Evolutionary conservation across 257 asterid species (phyloP).

Genomic region (Marsdenia floribunda): DNA sequence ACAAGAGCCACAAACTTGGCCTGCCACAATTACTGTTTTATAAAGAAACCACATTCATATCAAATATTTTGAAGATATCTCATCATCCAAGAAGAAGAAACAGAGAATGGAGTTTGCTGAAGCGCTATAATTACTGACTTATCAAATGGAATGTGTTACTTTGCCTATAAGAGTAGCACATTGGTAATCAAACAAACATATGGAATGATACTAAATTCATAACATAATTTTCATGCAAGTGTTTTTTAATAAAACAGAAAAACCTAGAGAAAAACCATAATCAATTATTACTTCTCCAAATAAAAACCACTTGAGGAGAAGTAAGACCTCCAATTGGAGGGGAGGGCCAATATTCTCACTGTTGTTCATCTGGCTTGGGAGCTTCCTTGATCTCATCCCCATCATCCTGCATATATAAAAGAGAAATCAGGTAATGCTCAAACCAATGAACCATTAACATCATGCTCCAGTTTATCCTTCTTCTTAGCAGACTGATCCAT

Average conservation of each 20-base stretch:
- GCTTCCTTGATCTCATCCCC: conserved; percentile 78
- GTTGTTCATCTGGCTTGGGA: conserved; percentile 46
- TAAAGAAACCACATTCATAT: not conserved
- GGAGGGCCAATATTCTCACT: conserved; percentile 17
- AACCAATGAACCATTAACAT: not conserved
- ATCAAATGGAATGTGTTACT: not conserved
- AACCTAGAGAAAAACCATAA: conserved; percentile 16
- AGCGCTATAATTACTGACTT: not conserved
- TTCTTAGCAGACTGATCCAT: not conserved
- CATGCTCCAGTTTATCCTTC: not conserved
- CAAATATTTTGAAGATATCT: not conserved
- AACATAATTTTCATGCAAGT: conserved; percentile 11
- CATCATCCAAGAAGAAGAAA: not conserved
- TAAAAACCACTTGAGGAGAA: conserved; percentile 25
- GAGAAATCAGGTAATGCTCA: not conserved
- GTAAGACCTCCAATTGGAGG: conserved; percentile 4
- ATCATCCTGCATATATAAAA: conserved; percentile 44
- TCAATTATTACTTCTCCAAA: conserved; percentile 26
- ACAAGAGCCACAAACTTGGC: not conserved
- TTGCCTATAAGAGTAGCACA: not conserved
- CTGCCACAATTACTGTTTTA: not conserved
- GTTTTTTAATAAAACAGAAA: conserved; percentile 7
- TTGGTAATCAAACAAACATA: not conserved
- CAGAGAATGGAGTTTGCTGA: not conserved
- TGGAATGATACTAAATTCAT: not conserved